Base-by-base conservation (phyloP, 805 yeast species). In the Metschnikowia vanudenii region DNA sequence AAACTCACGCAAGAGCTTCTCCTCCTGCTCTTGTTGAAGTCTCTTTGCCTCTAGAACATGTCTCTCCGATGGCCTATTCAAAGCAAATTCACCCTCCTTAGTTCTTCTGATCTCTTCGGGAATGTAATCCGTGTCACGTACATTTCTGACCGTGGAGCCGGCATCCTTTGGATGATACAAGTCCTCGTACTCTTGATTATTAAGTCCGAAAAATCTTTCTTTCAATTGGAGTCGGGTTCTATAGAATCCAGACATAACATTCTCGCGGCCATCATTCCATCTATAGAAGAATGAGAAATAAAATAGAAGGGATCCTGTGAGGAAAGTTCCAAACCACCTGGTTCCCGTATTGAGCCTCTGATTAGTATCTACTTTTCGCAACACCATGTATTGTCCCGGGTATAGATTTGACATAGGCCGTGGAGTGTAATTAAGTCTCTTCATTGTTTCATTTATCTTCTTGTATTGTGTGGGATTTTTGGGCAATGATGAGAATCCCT, bases 211-310 rank as follows among this genome's bases (percentile, higher is more conserved):
- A 2, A 85, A 37, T 44, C 61, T 55, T 52, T 82, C 82, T 58
- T 86, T 79, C 38, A 76, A 37, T 32, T 76, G 65, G 36, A 88
- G 73, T 52, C 88, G 81, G 20, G 73, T 62, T 41, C 92, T 65
- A 62, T 87, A 81, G 41, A 85, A 80, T 34, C 77, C 80, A 11
- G 88, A 76, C 65, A 88, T 81, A 7, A 85, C 81, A 57, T 88
- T 83, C 47, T 88, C 92, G 52, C 79, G 78, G 2, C 90, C 90
- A 48, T 88, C 94, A 59, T 88, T 87, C 96, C 96, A 88, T 43
- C 89, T 71, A 62, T 83, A 79, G 66, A 87, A 82, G 61, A 88
- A 88, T 2, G 85, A 76, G 18, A 82, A 81, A 56, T 82, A 84
- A 1, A 78, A 60, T 20, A 79, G 64, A 7, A 84, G 63, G 0